Conservation (phyloP, 768 basidiomycete species). For the Pholiota microspora region DNA sequence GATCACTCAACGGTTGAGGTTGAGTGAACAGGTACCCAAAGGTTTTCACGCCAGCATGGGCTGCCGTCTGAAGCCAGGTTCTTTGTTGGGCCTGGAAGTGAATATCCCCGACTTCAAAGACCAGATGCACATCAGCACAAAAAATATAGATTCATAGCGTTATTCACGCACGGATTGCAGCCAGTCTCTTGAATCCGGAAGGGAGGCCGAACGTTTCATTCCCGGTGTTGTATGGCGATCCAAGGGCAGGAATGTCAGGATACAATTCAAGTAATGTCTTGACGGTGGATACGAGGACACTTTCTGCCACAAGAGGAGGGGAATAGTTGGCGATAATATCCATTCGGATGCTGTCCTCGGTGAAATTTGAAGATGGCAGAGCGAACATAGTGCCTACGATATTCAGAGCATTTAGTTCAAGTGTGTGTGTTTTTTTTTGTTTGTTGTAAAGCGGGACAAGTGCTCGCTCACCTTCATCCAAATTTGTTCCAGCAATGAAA, state of each 20-base stretch:
- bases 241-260: constrained; percentile 35
- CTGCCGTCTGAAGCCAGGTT: constrained; percentile 32
- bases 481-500: constrained; percentile 37
- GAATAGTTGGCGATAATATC: constrained; percentile 18
- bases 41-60: constrained; percentile 29
- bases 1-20: constrained; percentile 14
- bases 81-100: constrained; percentile 24
- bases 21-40: constrained; percentile 41
- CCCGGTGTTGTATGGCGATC: constrained; percentile 43
- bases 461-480: constrained; percentile 32
- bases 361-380: constrained; percentile 26
- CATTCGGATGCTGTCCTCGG: too few species aligned
- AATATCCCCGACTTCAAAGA: constrained; percentile 25
- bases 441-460: constrained; percentile 26
- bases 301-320: too few species aligned
- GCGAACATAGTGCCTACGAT: constrained; percentile 19
- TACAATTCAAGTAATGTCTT: constrained; percentile 31
- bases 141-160: not conserved
- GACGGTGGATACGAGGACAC: constrained; percentile 15
- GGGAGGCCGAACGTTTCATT: constrained; percentile 37
- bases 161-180: constrained; percentile 23
- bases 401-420: constrained; percentile 22
- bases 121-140: not conserved
- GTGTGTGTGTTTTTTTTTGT: too few species aligned
- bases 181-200: constrained; percentile 24